Evolutionary conservation across 371 early-diverging fungal species (phyloP).

Genomic region (Lichtheimia ramosa): DNA sequence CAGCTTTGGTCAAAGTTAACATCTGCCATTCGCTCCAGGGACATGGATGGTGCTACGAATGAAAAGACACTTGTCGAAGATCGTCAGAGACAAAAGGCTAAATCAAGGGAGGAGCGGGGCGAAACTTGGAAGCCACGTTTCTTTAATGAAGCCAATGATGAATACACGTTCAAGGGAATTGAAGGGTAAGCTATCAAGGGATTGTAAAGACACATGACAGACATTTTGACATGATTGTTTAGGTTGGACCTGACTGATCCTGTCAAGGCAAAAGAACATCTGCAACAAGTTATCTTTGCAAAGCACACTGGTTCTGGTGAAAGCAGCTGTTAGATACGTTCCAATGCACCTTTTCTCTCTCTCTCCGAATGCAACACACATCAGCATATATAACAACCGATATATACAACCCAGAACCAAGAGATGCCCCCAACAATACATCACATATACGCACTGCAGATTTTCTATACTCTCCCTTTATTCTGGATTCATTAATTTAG

Average conservation of each 20-base stretch:
- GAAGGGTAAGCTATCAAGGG: conserved; percentile 14
- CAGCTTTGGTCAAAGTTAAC: conserved; percentile 79
- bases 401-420: too few species aligned
- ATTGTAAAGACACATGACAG: background rate
- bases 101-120: conserved; percentile 56
- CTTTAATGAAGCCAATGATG: conserved; percentile 42
- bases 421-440: too few species aligned
- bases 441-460: background rate
- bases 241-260: conserved; percentile 15
- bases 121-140: conserved; percentile 51
- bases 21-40: conserved; percentile 61
- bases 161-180: conserved; percentile 22
- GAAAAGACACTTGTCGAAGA: conserved; percentile 86
- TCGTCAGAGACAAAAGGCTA: conserved; percentile 68
- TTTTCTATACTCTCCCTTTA: background rate
- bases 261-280: conserved; percentile 8
- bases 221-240: background rate
- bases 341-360: too few species aligned
- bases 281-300: conserved; percentile 12
- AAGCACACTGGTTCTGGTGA: background rate
- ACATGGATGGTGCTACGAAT: conserved; percentile 76
- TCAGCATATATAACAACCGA: too few species aligned
- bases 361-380: too few species aligned
- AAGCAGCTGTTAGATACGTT: too few species aligned
- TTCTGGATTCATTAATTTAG: too few species aligned